A percentile compares a stretch with the other conserved stretches of the same genome.
These are phyloP conservation scores for Hypsizygus ulmarius DNA, from an alignment of 1,284 basidiomycete species.

Conservation along the genomic window DNA sequence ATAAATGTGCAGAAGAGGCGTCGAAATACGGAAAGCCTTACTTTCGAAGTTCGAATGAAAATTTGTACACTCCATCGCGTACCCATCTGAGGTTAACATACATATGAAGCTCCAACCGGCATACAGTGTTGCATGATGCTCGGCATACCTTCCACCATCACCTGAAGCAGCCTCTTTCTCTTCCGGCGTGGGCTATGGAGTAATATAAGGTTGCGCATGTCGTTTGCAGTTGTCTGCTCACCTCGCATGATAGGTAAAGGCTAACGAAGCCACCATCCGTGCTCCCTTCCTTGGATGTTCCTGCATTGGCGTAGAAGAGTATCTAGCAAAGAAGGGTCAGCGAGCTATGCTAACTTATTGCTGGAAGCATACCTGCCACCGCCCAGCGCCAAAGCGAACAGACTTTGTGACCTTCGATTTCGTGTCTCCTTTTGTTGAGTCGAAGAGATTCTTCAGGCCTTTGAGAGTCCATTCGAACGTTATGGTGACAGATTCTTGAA, in stretches of 20 bases:
- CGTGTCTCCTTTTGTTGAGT: constrained; percentile 65
- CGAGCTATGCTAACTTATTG: not conserved
- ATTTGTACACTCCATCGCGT: constrained; percentile 81
- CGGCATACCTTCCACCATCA: constrained; percentile 37
- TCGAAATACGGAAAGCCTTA: constrained; percentile 26
- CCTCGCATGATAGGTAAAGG: constrained; percentile 79
- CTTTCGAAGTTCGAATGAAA: constrained; percentile 81
- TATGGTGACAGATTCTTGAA: constrained; percentile 57
- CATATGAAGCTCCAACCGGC: not conserved
- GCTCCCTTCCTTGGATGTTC: constrained; percentile 46
- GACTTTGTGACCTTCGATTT: constrained; percentile 74
- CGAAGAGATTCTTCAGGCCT: constrained; percentile 68
- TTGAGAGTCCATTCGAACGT: constrained; percentile 76
- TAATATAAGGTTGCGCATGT: constrained; percentile 6
- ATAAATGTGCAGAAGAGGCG: not conserved
- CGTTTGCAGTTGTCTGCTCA: constrained; percentile 25
- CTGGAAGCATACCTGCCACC: constrained; percentile 56
- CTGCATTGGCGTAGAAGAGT: constrained; percentile 81
- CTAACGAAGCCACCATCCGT: constrained; percentile 56
- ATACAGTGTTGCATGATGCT: not conserved
- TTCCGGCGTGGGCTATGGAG: constrained; percentile 63
- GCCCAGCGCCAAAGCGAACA: constrained; percentile 60
- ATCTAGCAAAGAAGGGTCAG: constrained; percentile 42
- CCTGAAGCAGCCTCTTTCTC: constrained; percentile 64
- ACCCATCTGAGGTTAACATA: constrained; percentile 56